Evolutionary conservation across 2,329 filamentous ascomycete genomes (phyloP).

Genomic region (Monilinia fructigena): DNA sequence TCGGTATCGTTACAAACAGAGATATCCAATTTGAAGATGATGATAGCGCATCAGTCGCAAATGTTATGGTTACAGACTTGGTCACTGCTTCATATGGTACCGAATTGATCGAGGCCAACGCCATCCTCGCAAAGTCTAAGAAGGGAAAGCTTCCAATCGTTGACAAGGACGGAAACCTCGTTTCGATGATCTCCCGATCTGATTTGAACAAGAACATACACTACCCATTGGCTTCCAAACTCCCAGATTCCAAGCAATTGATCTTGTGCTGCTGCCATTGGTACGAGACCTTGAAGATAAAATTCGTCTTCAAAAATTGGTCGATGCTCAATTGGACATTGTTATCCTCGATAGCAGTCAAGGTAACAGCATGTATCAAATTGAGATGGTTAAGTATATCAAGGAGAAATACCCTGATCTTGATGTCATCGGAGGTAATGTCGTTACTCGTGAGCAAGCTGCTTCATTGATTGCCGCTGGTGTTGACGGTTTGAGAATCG

Average conservation of each 20-base stretch:
- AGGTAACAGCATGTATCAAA: constrained; percentile 97
- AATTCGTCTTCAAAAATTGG: constrained; percentile 77
- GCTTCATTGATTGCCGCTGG: constrained; percentile 88
- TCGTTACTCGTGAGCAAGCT: constrained; percentile 95
- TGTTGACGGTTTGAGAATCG: constrained; percentile 93
- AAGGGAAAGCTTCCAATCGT: constrained; percentile 97
- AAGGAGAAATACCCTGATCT: constrained; percentile 82
- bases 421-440: constrained; percentile 97
- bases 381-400: constrained; percentile 96
- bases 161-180: constrained; percentile 77
- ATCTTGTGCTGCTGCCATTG: constrained; percentile 93
- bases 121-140: constrained; percentile 89
- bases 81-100: constrained; percentile 84
- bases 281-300: constrained; percentile 94
- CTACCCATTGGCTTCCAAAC: constrained; percentile 94
- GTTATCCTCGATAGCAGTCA: constrained; percentile 95
- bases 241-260: constrained; percentile 95
- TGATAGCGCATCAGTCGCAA: constrained; percentile 67
- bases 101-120: constrained; percentile 84
- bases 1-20: constrained; percentile 96
- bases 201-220: constrained; percentile 98
- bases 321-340: constrained; percentile 92
- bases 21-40: constrained; percentile 96
- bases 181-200: constrained; percentile 89
- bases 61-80: constrained; percentile 94